A percentile compares a stretch with the other conserved stretches of the same genome.
These are phyloP conservation scores for Vanderwaltozyma yarrowii DNA, from an alignment of 805 yeast genomes.

Conservation along the genomic window DNA sequence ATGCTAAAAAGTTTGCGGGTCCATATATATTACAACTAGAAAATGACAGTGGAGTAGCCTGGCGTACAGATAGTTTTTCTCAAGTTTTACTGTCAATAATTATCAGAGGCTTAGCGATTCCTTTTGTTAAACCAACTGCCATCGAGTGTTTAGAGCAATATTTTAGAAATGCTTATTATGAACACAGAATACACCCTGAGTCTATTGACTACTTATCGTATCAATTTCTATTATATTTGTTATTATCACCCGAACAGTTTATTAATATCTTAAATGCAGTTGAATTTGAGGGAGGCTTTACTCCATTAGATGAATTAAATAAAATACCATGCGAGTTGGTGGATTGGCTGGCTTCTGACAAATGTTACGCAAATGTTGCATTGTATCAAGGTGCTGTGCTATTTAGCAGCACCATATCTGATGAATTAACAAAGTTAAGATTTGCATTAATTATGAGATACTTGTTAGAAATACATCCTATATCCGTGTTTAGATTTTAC, in stretches of 20 bases:
- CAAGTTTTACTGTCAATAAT: slow-evolving; percentile 38
- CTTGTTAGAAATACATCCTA: slow-evolving; percentile 27
- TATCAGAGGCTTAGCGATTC: slow-evolving; percentile 48
- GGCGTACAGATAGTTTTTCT: slow-evolving; percentile 41
- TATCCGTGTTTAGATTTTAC: slow-evolving; percentile 26
- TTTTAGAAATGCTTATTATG: slow-evolving; percentile 35
- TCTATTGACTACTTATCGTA: slow-evolving; percentile 18
- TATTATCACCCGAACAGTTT: slow-evolving; percentile 32
- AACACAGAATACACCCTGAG: slow-evolving; percentile 16
- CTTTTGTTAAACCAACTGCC: slow-evolving; percentile 45
- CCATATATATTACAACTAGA: slow-evolving; percentile 36
- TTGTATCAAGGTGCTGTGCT: slow-evolving; percentile 29
- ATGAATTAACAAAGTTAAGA: slow-evolving; percentile 29
- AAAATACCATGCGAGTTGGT: slow-evolving; percentile 31
- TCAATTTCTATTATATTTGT: slow-evolving; percentile 29
- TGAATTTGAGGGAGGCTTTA: slow-evolving; percentile 28
- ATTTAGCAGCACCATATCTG: slow-evolving; percentile 27
- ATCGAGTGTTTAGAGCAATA: slow-evolving; percentile 35
- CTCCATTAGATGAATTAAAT: slow-evolving; percentile 25
- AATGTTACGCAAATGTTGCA: slow-evolving; percentile 24
- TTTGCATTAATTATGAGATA: slow-evolving; percentile 26
- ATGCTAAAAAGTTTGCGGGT: slow-evolving; percentile 33
- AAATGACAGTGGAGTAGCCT: slow-evolving; percentile 27
- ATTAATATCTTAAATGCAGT: slow-evolving; percentile 24
- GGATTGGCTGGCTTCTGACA: slow-evolving; percentile 26